Percentiles rank a stretch among this genome's conserved stretches.
phyloP scores from a whole-genome alignment of 805 yeast species.

The Candida xiaguanensis region DNA sequence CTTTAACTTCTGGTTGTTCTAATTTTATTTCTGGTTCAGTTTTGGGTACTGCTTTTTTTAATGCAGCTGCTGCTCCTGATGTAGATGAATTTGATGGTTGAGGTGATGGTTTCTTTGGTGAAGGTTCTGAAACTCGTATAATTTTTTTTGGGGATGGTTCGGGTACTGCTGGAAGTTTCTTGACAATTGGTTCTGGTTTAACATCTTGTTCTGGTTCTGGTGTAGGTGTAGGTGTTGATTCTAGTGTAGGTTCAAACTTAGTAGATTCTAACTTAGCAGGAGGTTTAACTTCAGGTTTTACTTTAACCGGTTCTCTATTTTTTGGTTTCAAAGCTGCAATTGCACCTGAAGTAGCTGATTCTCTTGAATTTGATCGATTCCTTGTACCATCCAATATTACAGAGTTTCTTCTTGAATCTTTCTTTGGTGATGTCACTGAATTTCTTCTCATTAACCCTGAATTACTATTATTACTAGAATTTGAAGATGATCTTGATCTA shows the following conservation, averaged over 20 bases:
- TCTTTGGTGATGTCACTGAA: conserved; percentile 17
- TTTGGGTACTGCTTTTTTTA: conserved; percentile 8
- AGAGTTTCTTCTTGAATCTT: conserved; percentile 24
- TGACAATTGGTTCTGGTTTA: background rate
- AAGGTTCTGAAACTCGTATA: background rate
- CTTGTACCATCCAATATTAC: conserved; percentile 24
- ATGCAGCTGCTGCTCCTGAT: conserved; percentile 11
- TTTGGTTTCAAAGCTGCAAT: conserved; percentile 26
- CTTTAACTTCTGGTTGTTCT: conserved; percentile 13
- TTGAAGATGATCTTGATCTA: conserved; percentile 22
- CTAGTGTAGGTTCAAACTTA: too few species aligned
- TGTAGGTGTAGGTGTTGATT: background rate
- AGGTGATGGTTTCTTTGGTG: background rate
- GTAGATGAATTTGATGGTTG: conserved; percentile 1
- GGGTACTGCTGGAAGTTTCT: background rate
- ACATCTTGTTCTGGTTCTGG: background rate
- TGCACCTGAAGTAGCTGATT: conserved; percentile 28
- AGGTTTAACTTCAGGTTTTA: background rate
- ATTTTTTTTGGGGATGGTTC: background rate
- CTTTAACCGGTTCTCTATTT: conserved; percentile 5
- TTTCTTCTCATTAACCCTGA: conserved; percentile 14
- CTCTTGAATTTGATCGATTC: conserved; percentile 37
- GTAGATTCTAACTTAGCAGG: background rate
- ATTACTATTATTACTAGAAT: conserved; percentile 14
- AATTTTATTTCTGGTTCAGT: conserved; percentile 17